Base-by-base conservation (phyloP, 2,329 filamentous ascomycete genomes). In the Atkinsonella hypoxylon region DNA sequence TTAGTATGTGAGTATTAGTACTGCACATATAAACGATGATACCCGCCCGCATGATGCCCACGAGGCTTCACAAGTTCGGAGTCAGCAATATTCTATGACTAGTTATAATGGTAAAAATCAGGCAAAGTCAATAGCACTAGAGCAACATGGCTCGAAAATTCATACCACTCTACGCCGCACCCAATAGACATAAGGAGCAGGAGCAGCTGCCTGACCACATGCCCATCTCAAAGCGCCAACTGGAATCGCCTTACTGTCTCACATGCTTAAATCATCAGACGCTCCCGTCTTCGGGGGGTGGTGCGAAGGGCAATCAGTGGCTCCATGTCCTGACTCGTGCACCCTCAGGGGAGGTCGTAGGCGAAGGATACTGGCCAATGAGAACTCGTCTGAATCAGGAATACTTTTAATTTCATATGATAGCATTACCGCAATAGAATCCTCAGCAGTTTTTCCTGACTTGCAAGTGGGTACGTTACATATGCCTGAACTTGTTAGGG, bases 141-240 rank as follows among this genome's bases (percentile, higher is more conserved):
- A 53, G 48, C 45, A 49, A 41, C 45, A 30, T 45, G 45, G 51
- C 48, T 53, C 40, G 17, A 17, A 47, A 20, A 46, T 34, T 43
- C 39, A 47, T 40, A 50, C 45, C 32, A 50, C 38, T 45, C 20
- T 45, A 26, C 8, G 1, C 26, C 26, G 26, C 26, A 26, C 18
- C 13, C 10, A 49, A 42, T 13, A 11, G 18, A 22, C 10, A 15
- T 12, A 15, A 18, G 40, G 17, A 22, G 12, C 7, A 26, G 4
- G 26, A 26, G 7, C 26, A 26, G 26, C 26, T 26, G 26, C 7
- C 26, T 26, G 26, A 26, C 4, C 34, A 36, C 34, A 36, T 13
- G 34, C 34, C 34, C 6, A 26, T 26, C 26, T 26, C 26, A 26
- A 26, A 26, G 2, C 18, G 40, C 40, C 40, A n/a, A n/a, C 34